These are phyloP conservation scores for Isoetes taiwanensis DNA, from an alignment of 75 land plant species.

Conservation along the genomic window DNA sequence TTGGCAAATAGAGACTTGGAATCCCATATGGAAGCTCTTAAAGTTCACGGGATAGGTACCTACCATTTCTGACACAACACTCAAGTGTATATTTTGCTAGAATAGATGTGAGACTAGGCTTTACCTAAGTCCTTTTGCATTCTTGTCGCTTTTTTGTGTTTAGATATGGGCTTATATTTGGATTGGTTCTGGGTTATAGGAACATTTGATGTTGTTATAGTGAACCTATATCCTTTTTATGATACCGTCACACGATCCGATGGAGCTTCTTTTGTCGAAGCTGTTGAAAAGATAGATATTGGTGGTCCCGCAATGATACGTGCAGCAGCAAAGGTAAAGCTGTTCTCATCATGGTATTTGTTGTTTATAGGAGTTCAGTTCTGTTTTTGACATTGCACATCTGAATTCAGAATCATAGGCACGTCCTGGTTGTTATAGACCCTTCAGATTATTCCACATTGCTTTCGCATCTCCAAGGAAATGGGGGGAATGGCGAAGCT, in stretches of 20 bases:
- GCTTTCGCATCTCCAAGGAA: constrained; percentile 50
- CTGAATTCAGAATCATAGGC: constrained; percentile 73
- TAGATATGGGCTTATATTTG: no score
- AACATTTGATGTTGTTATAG: constrained; percentile 88
- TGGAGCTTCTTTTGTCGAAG: constrained; percentile 65
- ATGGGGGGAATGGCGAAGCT: constrained; percentile 22
- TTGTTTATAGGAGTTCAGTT: neutral
- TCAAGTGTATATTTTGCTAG: no score
- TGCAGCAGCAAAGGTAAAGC: constrained; percentile 90
- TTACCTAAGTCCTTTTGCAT: no score
- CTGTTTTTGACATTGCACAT: neutral
- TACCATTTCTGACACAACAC: no score
- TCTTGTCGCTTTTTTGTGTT: no score
- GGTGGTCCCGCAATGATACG: constrained; percentile 97
- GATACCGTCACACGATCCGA: constrained; percentile 56
- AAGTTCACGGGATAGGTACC: constrained; percentile 82
- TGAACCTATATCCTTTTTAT: constrained; percentile 94
- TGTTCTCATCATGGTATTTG: neutral
- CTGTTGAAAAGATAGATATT: constrained; percentile 96
- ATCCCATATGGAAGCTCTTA: constrained; percentile 82
- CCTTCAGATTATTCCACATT: constrained; percentile 63
- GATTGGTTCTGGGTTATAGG: no score
- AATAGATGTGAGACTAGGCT: no score
- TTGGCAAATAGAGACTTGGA: constrained; percentile 83
- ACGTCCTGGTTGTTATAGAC: constrained; percentile 93